Percentiles rank a stretch among this genome's conserved stretches.
phyloP scores from a whole-genome alignment of 805 yeast genomes.

The Zygotorulaspora florentina region DNA sequence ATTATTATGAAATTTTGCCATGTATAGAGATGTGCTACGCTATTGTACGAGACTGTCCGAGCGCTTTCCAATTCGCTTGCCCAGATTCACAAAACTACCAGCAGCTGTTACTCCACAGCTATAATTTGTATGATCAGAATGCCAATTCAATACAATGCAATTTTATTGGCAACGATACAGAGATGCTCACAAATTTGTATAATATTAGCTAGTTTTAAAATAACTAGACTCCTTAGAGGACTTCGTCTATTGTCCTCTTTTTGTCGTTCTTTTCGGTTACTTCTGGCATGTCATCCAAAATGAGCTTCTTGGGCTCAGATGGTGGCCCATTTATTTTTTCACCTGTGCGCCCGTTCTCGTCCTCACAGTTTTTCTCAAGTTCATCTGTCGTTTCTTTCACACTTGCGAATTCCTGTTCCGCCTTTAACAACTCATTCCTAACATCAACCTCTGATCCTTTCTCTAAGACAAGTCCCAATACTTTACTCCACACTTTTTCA shows the following conservation, averaged over 20 bases:
- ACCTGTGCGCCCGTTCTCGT: background rate
- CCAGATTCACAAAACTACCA: constrained; percentile 41
- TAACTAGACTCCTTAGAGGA: background rate
- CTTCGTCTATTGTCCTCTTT: constrained; percentile 18
- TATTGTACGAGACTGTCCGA: constrained; percentile 80
- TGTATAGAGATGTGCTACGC: constrained; percentile 77
- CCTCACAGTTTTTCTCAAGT: constrained; percentile 6
- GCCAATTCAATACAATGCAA: constrained; percentile 40
- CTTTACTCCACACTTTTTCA: constrained; percentile 68
- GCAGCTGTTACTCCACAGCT: constrained; percentile 29
- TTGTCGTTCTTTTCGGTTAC: constrained; percentile 1
- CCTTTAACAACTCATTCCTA: constrained; percentile 36
- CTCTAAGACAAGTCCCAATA: constrained; percentile 51
- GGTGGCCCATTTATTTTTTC: background rate
- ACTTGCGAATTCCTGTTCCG: constrained; percentile 23
- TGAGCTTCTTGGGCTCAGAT: background rate
- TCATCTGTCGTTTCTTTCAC: constrained; percentile 6
- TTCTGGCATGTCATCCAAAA: background rate
- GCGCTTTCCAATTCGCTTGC: constrained; percentile 69
- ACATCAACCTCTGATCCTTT: constrained; percentile 41
- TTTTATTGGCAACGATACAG: constrained; percentile 33
- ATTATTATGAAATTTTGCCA: constrained; percentile 79
- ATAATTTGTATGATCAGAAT: constrained; percentile 21
- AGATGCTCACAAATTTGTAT: constrained; percentile 7
- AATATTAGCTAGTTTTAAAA: background rate